A percentile compares a stretch with the other conserved stretches of the same genome.
Conservation (phyloP, 2,329 filamentous ascomycete species). For the Xylaria sp. region DNA sequence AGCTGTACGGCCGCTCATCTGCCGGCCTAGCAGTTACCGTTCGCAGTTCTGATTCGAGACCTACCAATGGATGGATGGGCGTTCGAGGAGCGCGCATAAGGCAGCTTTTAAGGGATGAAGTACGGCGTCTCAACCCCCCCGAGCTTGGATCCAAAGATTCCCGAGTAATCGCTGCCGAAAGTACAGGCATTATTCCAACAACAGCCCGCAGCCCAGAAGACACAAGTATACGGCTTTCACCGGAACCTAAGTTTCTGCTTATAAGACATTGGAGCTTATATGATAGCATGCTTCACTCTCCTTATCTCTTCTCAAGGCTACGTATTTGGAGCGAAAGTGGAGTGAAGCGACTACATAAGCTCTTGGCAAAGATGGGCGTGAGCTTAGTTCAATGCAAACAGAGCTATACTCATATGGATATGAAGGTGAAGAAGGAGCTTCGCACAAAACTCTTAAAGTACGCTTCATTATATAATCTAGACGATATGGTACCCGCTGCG, state of each 20-base stretch:
- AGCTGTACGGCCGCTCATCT: constrained; percentile 86
- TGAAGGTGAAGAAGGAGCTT: constrained; percentile 88
- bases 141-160: constrained; percentile 64
- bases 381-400: constrained; percentile 93
- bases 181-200: constrained; percentile 83
- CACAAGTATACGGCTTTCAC: constrained; percentile 87
- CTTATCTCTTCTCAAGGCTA: constrained; percentile 87
- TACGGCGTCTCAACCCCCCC: constrained; percentile 87
- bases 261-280: constrained; percentile 97
- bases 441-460: constrained; percentile 88
- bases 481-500: constrained; percentile 85
- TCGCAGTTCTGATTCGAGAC: constrained; percentile 60
- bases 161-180: constrained; percentile 63
- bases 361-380: constrained; percentile 97
- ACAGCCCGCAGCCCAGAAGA: constrained; percentile 89
- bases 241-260: constrained; percentile 90
- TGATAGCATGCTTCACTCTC: constrained; percentile 97
- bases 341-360: constrained; percentile 86
- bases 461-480: constrained; percentile 89
- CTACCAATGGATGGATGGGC: constrained; percentile 76
- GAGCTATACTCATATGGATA: constrained; percentile 97
- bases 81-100: constrained; percentile 83
- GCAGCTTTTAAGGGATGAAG: constrained; percentile 88
- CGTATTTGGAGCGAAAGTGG: constrained; percentile 95
- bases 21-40: constrained; percentile 73